phyloP scores from a whole-genome alignment of 192 early-diverging fungal species.

The Mortierella alpina region DNA sequence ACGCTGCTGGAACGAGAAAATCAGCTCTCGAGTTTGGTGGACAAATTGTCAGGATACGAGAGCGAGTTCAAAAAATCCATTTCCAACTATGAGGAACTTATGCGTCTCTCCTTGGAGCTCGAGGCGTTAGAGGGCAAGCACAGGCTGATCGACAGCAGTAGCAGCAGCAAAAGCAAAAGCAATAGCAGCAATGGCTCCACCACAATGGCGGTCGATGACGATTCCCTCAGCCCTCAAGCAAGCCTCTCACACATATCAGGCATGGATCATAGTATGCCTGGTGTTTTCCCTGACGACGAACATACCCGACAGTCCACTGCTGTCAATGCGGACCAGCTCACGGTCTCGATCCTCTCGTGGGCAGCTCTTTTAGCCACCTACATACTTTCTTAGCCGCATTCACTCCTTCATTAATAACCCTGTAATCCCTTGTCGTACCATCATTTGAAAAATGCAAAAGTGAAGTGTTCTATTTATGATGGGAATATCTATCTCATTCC shows the following conservation, averaged over 20 bases:
- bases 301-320: background rate
- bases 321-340: slow-evolving; percentile 9
- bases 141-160: background rate
- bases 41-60: slow-evolving; percentile 31
- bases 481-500: slow-evolving; percentile 33
- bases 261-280: slow-evolving; percentile 9
- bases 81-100: slow-evolving; percentile 15
- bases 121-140: slow-evolving; percentile 15
- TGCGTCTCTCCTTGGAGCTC: slow-evolving; percentile 13
- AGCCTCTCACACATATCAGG: background rate
- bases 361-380: slow-evolving; percentile 24
- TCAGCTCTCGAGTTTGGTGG: slow-evolving; percentile 20
- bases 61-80: slow-evolving; percentile 27
- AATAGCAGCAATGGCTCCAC: background rate
- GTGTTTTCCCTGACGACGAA: slow-evolving; percentile 3
- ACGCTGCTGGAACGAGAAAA: slow-evolving; percentile 29
- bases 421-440: background rate
- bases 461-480: slow-evolving; percentile 33
- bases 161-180: background rate
- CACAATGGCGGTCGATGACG: background rate
- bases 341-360: slow-evolving; percentile 41
- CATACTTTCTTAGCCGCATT: slow-evolving; percentile 25
- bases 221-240: background rate
- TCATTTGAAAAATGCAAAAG: slow-evolving; percentile 29
- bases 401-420: no score